Evolutionary conservation across 768 basidiomycete species (phyloP), one percentile per base, ranked within the genome.

Genomic region (Chalciporus pseudorubinellus): DNA sequence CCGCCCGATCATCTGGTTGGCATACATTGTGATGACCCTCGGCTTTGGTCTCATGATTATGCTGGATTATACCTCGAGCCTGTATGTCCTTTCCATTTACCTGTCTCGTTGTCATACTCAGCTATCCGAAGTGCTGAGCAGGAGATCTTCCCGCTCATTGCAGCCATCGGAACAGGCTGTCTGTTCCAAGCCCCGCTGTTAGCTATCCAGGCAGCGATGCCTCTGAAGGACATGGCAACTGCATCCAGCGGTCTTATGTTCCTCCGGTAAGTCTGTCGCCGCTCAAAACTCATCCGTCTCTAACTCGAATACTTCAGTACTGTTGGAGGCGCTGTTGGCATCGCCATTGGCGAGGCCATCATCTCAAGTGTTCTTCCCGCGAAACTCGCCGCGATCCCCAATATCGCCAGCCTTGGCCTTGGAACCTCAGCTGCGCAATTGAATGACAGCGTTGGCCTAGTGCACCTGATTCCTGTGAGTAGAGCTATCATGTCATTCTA

Each of bases 171-270:
- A 0, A 61, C 81, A 12, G 87, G 87, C 0, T 76, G 73, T 57
- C 66, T 89, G 36, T 85, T 86, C 75, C 79, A 82, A 74, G 66
- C 68, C 3, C 87, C 86, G 0, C 68, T 89, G 28, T 85, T 89
- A 53, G 85, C 76, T 10, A 68, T 92, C n/a, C 89, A 92, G 68
- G 86, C 87, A 4, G 83, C 89, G 2, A 92, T 92, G 89, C 89
- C 89, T 1, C 63, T 88, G 24, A 83, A 82, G 58, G 87, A 90
- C 57, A 90, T 92, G 87, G 88, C 89, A 1, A 89, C 89, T 3
- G 83, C 80, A 47, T 88, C 89, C 0, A 72, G 77, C 0, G 81
- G 85, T 0, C 85, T 84, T 57, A 80, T 79, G n/a, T 84, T 93
- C 60, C 71, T 91, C 55, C 75, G 85, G 80, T 82, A 62, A 26